These are phyloP conservation scores for Scheffersomyces spartinae DNA, from an alignment of 805 yeast species.

Conservation along the genomic window DNA sequence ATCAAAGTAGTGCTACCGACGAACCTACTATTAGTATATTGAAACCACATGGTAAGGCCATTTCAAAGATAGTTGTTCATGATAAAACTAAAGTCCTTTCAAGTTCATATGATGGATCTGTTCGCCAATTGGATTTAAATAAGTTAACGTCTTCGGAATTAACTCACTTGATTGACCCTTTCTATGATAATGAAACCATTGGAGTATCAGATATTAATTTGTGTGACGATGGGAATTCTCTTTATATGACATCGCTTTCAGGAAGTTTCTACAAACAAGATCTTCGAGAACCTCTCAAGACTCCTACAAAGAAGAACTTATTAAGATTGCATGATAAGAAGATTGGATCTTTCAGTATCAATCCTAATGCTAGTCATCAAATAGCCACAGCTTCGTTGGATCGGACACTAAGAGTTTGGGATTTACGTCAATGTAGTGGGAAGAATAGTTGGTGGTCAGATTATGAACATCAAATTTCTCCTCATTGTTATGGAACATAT, in stretches of 20 bases:
- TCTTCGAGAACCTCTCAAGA: conserved; percentile 35
- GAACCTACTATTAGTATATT: conserved; percentile 50
- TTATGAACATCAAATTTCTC: conserved; percentile 34
- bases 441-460: conserved; percentile 55
- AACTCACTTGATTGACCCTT: conserved; percentile 34
- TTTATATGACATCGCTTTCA: conserved; percentile 65
- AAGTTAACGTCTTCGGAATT: conserved; percentile 46
- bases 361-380: conserved; percentile 54
- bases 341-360: conserved; percentile 79
- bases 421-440: too few relatives aligned
- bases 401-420: conserved; percentile 80
- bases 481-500: conserved; percentile 48
- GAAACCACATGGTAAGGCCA: conserved; percentile 65
- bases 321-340: conserved; percentile 75
- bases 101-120: conserved; percentile 80
- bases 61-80: conserved; percentile 48
- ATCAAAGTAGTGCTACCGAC: conserved; percentile 16
- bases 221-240: conserved; percentile 37
- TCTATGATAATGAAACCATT: conserved; percentile 30
- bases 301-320: conserved; percentile 14
- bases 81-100: conserved; percentile 49
- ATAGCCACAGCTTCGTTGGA: conserved; percentile 87
- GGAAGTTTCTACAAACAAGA: conserved; percentile 79
- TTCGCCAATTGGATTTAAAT: conserved; percentile 59
- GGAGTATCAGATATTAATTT: conserved; percentile 72